Evolutionary conservation across 176 grass and related monocot species (phyloP), one percentile per base, ranked within the genome.

Genomic region (Eragrostis curvula): DNA sequence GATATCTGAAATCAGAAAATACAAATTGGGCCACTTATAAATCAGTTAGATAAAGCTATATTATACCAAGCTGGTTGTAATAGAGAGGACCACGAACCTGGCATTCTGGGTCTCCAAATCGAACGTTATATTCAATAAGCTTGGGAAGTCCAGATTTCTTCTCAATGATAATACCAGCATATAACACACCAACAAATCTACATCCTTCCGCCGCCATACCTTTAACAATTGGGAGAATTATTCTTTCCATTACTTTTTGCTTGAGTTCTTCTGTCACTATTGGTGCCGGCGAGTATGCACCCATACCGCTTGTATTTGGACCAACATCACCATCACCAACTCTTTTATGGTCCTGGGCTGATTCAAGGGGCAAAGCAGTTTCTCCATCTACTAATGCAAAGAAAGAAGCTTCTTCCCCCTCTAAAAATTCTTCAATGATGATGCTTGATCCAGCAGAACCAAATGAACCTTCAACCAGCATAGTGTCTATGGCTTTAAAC

Each of bases 231-330:
- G 92, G 92, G 71, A 71, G 49, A 21, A 91, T 91, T 79, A 94
- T 91, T 24, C 75, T 87, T 77, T 94, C 89, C 92, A 94, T 94
- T 13, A 94, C 89, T 43, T 67, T 78, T 14, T 28, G 20, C 73
- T 91, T 81, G 16, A 91, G 81, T 20, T 91, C 84, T 68, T 84
- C 46, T 8, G 92, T 94, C 52, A 94, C 29, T 60, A 36, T 66
- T 53, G 92, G 86, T 83, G 89, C 84, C 64, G 92, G 89, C 21
- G 89, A 94, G 71, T 94, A 94, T 71, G 92, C 89, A 44, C 92
- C 89, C 94, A 94, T 94, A 71, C 94, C 94, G 21, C 94, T 89
- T 14, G 89, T 97, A 77, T 97, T 97, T 82, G 84, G 92, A 56
- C 92, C 92, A 12, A 75, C 78, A 85, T 94, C 92, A 5, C 89